phyloP scores from a whole-genome alignment of 768 basidiomycete genomes.

The Chlorophyllum brunneum region DNA sequence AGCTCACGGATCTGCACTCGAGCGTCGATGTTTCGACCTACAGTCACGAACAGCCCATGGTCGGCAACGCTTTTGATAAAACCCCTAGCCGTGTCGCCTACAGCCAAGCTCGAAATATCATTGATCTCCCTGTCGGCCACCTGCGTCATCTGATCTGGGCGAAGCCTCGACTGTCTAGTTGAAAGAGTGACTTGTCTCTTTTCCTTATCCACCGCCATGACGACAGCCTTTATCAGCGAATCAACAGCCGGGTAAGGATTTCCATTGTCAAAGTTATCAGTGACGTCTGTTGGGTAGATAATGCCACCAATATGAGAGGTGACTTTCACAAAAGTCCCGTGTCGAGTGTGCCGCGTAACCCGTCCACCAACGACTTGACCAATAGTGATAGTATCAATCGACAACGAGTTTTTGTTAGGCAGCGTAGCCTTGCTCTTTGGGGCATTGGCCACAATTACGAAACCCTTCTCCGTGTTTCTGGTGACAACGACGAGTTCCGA shows the following conservation, averaged over 20 bases:
- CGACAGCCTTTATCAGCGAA: slow-evolving; percentile 64
- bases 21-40: slow-evolving; percentile 83
- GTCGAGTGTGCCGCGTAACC: slow-evolving; percentile 68
- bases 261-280: slow-evolving; percentile 71
- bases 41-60: slow-evolving; percentile 83
- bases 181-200: slow-evolving; percentile 76
- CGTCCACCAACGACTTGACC: slow-evolving; percentile 81
- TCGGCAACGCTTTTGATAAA: slow-evolving; percentile 87
- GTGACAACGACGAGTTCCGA: slow-evolving; percentile 85
- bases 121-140: slow-evolving; percentile 69
- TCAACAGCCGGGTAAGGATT: slow-evolving; percentile 56
- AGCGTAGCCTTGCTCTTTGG: slow-evolving; percentile 52
- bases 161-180: slow-evolving; percentile 68
- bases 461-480: slow-evolving; percentile 77
- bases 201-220: slow-evolving; percentile 64
- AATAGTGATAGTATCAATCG: slow-evolving; percentile 60
- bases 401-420: slow-evolving; percentile 45
- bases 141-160: slow-evolving; percentile 42
- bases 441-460: slow-evolving; percentile 80
- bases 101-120: slow-evolving; percentile 56
- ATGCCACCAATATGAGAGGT: slow-evolving; percentile 67
- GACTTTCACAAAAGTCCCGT: slow-evolving; percentile 78
- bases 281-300: slow-evolving; percentile 76
- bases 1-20: slow-evolving; percentile 92
- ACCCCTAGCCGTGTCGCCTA: slow-evolving; percentile 77